Conservation (phyloP, 129 eudicot species). For the Lactuca saligna region DNA sequence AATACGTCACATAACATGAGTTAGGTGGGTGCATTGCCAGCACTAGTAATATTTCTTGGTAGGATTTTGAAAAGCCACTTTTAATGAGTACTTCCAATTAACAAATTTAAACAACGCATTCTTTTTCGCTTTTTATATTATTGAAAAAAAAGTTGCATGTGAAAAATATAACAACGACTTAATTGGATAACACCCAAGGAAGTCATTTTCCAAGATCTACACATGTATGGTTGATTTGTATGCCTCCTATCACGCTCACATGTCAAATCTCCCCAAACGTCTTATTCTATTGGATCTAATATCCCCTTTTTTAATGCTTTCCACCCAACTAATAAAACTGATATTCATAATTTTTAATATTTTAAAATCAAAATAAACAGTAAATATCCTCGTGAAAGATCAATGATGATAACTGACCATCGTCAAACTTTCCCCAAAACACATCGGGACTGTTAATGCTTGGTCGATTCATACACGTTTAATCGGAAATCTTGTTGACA, state of each 20-base stretch:
- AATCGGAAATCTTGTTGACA: no score
- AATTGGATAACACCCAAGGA: neutral
- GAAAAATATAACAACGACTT: neutral
- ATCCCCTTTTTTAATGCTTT: neutral
- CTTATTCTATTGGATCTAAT: constrained; percentile 11
- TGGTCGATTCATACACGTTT: no score
- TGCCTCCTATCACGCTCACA: constrained; percentile 1
- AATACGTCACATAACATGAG: no score
- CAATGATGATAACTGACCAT: no score
- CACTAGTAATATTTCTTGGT: neutral
- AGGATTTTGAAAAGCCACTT: constrained; percentile 20
- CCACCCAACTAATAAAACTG: neutral
- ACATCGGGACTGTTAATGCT: no score
- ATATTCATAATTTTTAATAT: no score
- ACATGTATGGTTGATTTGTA: constrained; percentile 12
- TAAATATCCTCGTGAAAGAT: no score
- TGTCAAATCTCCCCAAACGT: constrained; percentile 18
- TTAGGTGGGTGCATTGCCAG: constrained; percentile 1
- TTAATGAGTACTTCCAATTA: neutral
- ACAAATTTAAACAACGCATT: neutral
- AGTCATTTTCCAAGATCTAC: constrained; percentile 16
- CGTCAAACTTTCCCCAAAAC: no score
- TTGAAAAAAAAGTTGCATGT: neutral
- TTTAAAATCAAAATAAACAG: no score
- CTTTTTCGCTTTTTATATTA: neutral